A percentile compares a stretch with the other conserved stretches of the same genome.
phyloP scores from a whole-genome alignment of 192 early-diverging fungal species.

The Lobosporangium transversale region DNA sequence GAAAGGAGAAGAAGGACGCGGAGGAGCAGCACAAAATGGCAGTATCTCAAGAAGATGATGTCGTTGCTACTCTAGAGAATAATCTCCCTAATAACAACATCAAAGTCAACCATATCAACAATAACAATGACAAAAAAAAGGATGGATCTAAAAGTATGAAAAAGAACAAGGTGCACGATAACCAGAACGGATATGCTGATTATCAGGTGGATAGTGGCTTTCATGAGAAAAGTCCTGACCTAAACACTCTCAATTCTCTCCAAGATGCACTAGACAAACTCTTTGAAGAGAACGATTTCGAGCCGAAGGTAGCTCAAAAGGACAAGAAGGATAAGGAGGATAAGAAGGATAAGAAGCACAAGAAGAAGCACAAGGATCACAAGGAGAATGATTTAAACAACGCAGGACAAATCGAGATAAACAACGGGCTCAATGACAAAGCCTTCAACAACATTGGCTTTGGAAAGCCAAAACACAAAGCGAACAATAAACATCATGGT shows the following conservation, averaged over 20 bases:
- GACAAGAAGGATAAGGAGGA: neutral
- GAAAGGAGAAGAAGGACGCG: neutral
- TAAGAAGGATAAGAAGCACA: conserved; percentile 9
- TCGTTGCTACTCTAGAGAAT: no score
- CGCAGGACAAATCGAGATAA: neutral
- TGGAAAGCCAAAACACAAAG: neutral
- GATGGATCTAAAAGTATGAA: neutral
- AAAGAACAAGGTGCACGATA: neutral
- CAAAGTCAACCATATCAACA: neutral
- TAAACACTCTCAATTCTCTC: no score
- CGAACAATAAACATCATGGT: neutral
- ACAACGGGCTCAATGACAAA: no score
- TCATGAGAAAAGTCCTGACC: no score
- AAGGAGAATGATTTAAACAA: neutral
- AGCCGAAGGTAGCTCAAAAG: no score
- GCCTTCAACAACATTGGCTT: neutral
- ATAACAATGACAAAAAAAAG: conserved; percentile 8
- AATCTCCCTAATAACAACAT: neutral
- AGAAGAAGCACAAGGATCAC: neutral
- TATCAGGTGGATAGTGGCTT: no score
- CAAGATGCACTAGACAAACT: no score
- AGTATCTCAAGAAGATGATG: neutral
- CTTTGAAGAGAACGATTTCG: no score
- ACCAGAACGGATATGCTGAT: no score
- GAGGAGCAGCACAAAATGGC: neutral